Percentiles rank a stretch among this genome's conserved stretches.
phyloP scores from a whole-genome alignment of 78 protist genomes.

The Emiliania huxleyi region DNA sequence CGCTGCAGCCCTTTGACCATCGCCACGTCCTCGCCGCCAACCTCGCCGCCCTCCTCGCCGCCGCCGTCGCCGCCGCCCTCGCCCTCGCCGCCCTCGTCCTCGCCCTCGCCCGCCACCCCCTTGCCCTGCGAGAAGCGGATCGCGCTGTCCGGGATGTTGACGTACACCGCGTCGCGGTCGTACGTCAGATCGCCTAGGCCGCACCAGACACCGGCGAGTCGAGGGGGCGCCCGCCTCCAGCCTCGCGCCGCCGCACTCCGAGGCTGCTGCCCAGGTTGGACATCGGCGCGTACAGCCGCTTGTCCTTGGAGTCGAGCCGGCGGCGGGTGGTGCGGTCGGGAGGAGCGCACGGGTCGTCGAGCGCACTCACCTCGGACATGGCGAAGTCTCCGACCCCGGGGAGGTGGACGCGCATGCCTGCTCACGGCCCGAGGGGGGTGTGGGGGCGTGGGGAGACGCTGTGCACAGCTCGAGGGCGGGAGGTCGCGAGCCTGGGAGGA shows the following conservation, averaged over 20 bases:
- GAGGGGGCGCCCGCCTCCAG: no score
- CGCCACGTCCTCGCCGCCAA: constrained; percentile 61
- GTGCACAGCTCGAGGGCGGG: no score
- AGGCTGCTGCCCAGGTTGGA: constrained; percentile 93
- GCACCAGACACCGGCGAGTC: no score
- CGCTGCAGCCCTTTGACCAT: constrained; percentile 68
- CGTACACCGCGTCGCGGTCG: constrained; percentile 95
- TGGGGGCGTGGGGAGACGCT: no score
- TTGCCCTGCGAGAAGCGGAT: constrained; percentile 22
- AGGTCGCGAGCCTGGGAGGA: no score
- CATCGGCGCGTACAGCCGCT: constrained; percentile 87
- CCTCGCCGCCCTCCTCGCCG: background rate
- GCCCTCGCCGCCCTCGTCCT: constrained; percentile 73
- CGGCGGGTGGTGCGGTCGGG: constrained; percentile 64
- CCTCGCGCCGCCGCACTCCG: no score
- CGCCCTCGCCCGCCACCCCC: constrained; percentile 8
- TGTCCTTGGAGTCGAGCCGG: constrained; percentile 66
- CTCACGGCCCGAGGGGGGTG: no score
- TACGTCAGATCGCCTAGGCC: constrained; percentile 89
- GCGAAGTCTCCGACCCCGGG: constrained; percentile 96
- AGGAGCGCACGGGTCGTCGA: constrained; percentile 96
- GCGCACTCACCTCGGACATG: constrained; percentile 56
- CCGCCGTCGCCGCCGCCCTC: background rate
- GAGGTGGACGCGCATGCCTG: constrained; percentile 76
- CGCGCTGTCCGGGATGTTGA: constrained; percentile 71